Base-by-base conservation (phyloP, 2,329 filamentous ascomycete species). In the Ramularia endophylla region DNA sequence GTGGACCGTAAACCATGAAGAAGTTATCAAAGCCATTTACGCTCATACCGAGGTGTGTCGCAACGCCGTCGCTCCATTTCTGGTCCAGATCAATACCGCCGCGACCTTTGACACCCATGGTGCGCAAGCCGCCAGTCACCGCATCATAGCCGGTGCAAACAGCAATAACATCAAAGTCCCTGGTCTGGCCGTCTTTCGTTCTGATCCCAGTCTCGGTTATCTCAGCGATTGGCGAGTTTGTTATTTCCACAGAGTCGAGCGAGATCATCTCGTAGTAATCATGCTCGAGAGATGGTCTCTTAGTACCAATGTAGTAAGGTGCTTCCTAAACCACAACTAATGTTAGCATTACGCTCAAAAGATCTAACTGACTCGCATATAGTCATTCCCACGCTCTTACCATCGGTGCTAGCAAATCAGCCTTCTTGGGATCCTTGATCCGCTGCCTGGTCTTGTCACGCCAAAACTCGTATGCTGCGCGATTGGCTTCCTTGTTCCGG, bases 181-280 rank as follows among this genome's bases (percentile, higher is more conserved):
- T 27, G 58, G 47, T 30, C 43, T 60, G 60, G 13, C 66, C 67
- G 34, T 71, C 57, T 17, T 45, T 47, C 1, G 66, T 68, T 8
- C 63, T 57, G 39, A 72, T 67, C 5, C 68, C 69, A 5, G 59
- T 68, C 52, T 67, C 62, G 0, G 57, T 65, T n/a, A 71, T 46
- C 27, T 65, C 63, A 9, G 56, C 51, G 35, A 72, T 66, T 0
- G 68, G 66, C 0, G 57, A 65, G 43, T 63, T 60, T 36, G 65
- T 66, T 32, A 68, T 55, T 37, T 70, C 62, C 32, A 68, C 67
- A 41, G 69, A 56, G 1, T 60, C 17, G 28, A 50, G 58, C 44
- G 70, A 63, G 8, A 69, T 51, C 52, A 64, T 57, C 52, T 71
- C 67, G 43, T 69, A 71, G 43, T 64, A 71, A 52, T 70, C 62